These are phyloP conservation scores for Cunninghamia lanceolata DNA, from an alignment of 75 land plant genomes.

Conservation along the genomic window DNA sequence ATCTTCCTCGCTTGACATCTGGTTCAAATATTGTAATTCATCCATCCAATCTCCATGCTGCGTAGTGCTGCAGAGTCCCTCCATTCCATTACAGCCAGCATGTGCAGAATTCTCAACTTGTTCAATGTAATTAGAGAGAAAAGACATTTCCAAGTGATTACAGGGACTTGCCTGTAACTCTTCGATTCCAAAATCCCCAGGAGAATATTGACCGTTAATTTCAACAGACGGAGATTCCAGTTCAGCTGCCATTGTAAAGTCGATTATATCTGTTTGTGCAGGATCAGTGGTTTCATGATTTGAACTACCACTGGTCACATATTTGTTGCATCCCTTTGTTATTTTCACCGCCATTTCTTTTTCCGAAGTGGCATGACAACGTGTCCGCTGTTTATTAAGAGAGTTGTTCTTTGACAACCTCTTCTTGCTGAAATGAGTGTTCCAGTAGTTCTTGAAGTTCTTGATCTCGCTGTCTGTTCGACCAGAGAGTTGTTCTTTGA, in stretches of 20 bases:
- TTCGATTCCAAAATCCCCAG: too few species aligned
- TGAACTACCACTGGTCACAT: neutral
- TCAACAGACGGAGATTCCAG: neutral
- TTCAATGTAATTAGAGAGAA: too few species aligned
- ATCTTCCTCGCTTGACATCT: too few species aligned
- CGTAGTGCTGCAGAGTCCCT: too few species aligned
- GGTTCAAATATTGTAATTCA: too few species aligned
- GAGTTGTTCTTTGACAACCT: neutral
- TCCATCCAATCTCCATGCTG: too few species aligned
- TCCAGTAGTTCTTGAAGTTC: slow-evolving; percentile 8
- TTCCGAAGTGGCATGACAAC: neutral
- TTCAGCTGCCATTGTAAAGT: neutral
- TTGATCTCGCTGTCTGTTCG: too few species aligned
- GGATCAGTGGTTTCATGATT: neutral
- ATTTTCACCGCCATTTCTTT: neutral
- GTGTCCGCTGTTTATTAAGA: neutral
- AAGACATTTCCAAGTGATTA: too few species aligned
- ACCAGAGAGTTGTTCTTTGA: neutral
- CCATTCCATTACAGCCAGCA: too few species aligned
- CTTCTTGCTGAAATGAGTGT: neutral
- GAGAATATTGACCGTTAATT: too few species aligned
- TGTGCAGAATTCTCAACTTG: too few species aligned
- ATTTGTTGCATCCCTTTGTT: neutral
- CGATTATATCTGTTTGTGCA: neutral
- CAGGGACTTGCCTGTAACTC: too few species aligned